These are phyloP conservation scores for Blastocystis sp. DNA, from an alignment of 352 stramenopile genomes.

Conservation along the genomic window DNA sequence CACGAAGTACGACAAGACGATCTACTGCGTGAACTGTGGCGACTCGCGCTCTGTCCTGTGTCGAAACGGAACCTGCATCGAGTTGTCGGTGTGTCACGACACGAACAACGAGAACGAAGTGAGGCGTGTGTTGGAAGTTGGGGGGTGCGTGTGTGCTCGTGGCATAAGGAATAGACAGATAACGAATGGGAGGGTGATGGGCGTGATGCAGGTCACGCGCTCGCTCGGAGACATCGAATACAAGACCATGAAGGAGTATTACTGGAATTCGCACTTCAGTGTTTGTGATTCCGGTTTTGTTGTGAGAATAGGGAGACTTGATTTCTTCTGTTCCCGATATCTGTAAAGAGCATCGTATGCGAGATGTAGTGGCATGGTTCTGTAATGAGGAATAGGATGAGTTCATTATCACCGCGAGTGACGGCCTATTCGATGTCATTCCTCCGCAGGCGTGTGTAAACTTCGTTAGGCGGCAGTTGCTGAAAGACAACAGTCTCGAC, in stretches of 20 bases:
- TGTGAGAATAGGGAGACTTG: conserved; percentile 52
- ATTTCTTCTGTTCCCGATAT: conserved; percentile 80
- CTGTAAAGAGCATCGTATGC: conserved; percentile 78
- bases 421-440: conserved; percentile 88
- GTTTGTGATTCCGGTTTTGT: neutral
- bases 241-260: conserved; percentile 72
- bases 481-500: conserved; percentile 86
- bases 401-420: conserved; percentile 87
- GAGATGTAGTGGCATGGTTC: conserved; percentile 15
- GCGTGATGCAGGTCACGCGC: conserved; percentile 69
- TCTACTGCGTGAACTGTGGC: conserved; percentile 69
- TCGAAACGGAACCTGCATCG: conserved; percentile 55
- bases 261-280: conserved; percentile 63
- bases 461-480: conserved; percentile 86
- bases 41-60: conserved; percentile 50
- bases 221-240: conserved; percentile 73
- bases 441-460: conserved; percentile 87
- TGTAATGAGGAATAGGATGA: conserved; percentile 81
- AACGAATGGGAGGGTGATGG: conserved; percentile 55
- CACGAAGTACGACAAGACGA: conserved; percentile 69
- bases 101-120: conserved; percentile 50
- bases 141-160: conserved; percentile 1
- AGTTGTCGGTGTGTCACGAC: conserved; percentile 63
- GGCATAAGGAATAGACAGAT: conserved; percentile 32
- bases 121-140: conserved; percentile 44